Evolutionary conservation across 768 basidiomycete species (phyloP).

Genomic region (Leccinum arenicola): DNA sequence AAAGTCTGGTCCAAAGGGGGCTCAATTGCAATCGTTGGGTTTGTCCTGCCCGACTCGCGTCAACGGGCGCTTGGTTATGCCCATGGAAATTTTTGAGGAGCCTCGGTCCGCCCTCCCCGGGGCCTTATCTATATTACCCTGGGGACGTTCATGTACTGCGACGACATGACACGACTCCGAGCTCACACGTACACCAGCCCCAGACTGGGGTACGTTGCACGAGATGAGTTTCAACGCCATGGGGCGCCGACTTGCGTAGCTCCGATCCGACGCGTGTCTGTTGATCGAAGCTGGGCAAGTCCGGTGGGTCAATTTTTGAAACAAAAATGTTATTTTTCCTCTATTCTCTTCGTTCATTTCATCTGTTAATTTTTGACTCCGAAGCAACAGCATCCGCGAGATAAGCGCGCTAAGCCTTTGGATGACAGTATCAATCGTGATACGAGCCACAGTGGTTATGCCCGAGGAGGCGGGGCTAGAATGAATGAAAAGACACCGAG

Average conservation of each 20-base stretch:
- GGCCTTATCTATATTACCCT: background rate
- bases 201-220: background rate
- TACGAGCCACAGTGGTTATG: background rate
- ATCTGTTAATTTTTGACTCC: background rate
- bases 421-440: background rate
- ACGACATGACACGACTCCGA: background rate
- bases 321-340: background rate
- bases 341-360: background rate
- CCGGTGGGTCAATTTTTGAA: background rate
- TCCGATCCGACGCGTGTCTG: background rate
- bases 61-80: background rate
- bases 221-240: background rate
- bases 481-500: background rate
- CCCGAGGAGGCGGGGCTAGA: background rate
- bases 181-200: background rate
- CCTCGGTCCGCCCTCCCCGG: background rate
- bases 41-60: background rate
- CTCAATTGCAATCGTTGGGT: constrained; percentile 9
- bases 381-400: background rate
- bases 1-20: no score
- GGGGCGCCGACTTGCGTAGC: background rate
- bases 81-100: background rate
- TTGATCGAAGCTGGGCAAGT: background rate
- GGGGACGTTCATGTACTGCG: background rate
- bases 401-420: background rate